Evolutionary conservation across 768 basidiomycete species (phyloP).

Genomic region (Lactifluus volemus): DNA sequence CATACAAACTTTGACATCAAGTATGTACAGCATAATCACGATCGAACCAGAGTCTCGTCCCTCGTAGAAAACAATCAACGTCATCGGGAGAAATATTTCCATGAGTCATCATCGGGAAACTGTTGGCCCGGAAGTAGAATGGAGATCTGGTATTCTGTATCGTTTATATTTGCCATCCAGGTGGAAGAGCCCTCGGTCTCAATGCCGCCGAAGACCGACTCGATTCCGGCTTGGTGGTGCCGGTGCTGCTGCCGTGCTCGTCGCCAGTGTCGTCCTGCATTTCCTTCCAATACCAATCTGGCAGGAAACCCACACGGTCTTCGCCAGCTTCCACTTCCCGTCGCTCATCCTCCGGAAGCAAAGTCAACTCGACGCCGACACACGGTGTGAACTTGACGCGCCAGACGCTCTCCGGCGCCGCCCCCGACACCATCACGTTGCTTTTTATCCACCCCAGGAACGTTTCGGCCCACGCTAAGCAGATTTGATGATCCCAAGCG

Average conservation of each 20-base stretch:
- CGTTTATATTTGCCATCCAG: slow-evolving; percentile 13
- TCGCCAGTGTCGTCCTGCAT: background rate
- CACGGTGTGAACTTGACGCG: slow-evolving; percentile 57
- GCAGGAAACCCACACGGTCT: slow-evolving; percentile 73
- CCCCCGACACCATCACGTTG: background rate
- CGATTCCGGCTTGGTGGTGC: background rate
- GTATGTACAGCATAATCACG: too few relatives aligned
- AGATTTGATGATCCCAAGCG: slow-evolving; percentile 70
- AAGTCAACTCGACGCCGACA: slow-evolving; percentile 42
- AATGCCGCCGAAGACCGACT: background rate
- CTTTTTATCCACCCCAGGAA: slow-evolving; percentile 47
- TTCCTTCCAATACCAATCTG: slow-evolving; percentile 54
- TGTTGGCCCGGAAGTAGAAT: too few relatives aligned
- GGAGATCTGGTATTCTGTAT: too few relatives aligned
- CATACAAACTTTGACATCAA: too few relatives aligned
- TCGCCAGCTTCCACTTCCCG: slow-evolving; percentile 57
- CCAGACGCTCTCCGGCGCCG: slow-evolving; percentile 42
- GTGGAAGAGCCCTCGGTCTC: background rate
- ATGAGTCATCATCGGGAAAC: too few relatives aligned
- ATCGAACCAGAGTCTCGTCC: too few relatives aligned
- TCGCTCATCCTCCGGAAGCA: slow-evolving; percentile 41
- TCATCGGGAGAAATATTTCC: too few relatives aligned
- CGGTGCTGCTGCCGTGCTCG: background rate
- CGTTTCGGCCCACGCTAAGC: slow-evolving; percentile 62
- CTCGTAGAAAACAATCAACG: too few relatives aligned